Evolutionary conservation across 129 eudicot species (phyloP).

Genomic region (Heracleum sosnowskyi): DNA sequence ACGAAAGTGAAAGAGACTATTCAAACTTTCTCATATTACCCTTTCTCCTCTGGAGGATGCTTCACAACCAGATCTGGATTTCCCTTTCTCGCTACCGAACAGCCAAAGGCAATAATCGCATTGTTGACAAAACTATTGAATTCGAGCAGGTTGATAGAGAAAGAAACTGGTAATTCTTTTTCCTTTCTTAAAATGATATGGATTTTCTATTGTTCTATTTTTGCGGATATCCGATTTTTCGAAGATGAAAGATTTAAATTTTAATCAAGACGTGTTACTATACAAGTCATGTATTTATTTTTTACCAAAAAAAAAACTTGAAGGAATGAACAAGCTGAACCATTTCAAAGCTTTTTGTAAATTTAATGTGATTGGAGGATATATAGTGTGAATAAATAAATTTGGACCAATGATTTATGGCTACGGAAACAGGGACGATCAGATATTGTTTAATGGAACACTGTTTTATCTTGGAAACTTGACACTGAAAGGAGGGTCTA

Average conservation of each 20-base stretch:
- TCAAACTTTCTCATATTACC: constrained; percentile 28
- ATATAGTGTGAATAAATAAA: neutral
- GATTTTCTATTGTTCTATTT: too few species aligned
- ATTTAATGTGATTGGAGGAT: neutral
- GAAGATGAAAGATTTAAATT: too few species aligned
- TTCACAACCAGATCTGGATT: constrained; percentile 76
- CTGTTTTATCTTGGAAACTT: constrained; percentile 30
- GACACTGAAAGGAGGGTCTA: constrained; percentile 10
- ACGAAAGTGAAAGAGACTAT: constrained; percentile 28
- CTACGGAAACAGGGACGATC: constrained; percentile 54
- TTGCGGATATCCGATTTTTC: too few species aligned
- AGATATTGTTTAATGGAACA: constrained; percentile 43
- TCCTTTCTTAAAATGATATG: too few species aligned
- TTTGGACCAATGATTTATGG: neutral
- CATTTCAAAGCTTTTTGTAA: too few species aligned
- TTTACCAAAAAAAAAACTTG: too few species aligned
- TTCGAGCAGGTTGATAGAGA: constrained; percentile 81
- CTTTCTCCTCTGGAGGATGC: constrained; percentile 36
- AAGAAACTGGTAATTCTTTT: constrained; percentile 40
- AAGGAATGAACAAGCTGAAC: too few species aligned
- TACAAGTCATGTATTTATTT: too few species aligned
- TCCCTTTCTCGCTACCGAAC: constrained; percentile 62
- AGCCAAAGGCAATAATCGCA: constrained; percentile 61
- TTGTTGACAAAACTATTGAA: constrained; percentile 60
- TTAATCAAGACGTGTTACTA: too few species aligned